These are phyloP conservation scores for Cladorrhinum sp. DNA, from an alignment of 2,329 filamentous ascomycete genomes.

Conservation along the genomic window DNA sequence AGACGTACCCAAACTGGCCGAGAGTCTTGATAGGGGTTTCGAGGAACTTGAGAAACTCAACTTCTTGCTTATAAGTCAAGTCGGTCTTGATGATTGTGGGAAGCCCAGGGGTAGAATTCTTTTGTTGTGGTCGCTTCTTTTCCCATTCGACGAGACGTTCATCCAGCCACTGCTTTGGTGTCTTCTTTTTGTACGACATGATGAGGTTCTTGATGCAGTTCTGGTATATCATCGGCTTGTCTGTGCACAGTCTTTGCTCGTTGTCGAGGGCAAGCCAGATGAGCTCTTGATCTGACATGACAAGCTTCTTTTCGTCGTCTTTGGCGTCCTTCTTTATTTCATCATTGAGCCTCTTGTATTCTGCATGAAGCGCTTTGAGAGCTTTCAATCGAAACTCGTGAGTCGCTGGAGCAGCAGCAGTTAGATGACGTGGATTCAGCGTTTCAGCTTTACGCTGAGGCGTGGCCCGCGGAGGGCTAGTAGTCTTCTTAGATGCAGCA, in stretches of 20 bases:
- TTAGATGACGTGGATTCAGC: conserved; percentile 66
- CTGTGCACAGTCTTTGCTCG: conserved; percentile 70
- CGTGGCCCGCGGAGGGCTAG: conserved; percentile 12
- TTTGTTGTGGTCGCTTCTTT: conserved; percentile 21
- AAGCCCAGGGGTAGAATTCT: conserved; percentile 33
- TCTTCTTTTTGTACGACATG: conserved; percentile 72
- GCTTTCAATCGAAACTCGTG: conserved; percentile 56
- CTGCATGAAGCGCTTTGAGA: conserved; percentile 61
- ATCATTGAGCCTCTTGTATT: conserved; percentile 65
- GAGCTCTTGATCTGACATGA: conserved; percentile 62
- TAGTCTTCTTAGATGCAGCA: conserved; percentile 11
- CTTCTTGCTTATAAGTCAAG: conserved; percentile 64
- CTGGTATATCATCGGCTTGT: conserved; percentile 68
- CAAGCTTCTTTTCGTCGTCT: conserved; percentile 48
- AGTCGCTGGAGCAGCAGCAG: conserved; percentile 51
- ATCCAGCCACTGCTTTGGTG: conserved; percentile 65
- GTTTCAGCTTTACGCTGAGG: conserved; percentile 44
- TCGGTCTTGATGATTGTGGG: conserved; percentile 64
- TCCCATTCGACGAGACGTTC: conserved; percentile 43
- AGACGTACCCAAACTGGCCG: conserved; percentile 72
- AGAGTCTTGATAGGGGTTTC: conserved; percentile 65
- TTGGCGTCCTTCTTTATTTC: conserved; percentile 53
- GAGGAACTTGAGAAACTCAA: conserved; percentile 54
- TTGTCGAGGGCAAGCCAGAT: conserved; percentile 69
- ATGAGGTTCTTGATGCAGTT: conserved; percentile 84